Percentiles rank a stretch among this genome's conserved stretches.
phyloP scores from a whole-genome alignment of 2,329 filamentous ascomycete species.

The Gnomoniopsis sp. region DNA sequence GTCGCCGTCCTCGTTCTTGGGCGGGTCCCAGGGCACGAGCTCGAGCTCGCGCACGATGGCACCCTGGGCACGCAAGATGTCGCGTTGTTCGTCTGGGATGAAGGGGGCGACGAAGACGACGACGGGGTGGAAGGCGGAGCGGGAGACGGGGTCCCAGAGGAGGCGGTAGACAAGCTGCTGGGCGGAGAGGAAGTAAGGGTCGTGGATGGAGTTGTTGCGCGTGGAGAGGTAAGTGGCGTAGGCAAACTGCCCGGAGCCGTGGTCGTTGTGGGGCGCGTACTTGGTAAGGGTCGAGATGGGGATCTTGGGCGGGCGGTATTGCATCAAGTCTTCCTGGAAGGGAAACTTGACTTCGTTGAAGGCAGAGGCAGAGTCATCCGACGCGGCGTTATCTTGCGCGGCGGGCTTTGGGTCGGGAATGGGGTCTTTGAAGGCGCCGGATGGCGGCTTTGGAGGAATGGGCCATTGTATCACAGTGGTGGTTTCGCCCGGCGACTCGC shows the following conservation, averaged over 20 bases:
- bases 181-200: constrained; percentile 18
- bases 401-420: neutral
- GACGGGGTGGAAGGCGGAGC: constrained; percentile 9
- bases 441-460: neutral
- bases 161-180: constrained; percentile 18
- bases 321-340: constrained; percentile 14
- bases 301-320: constrained; percentile 8
- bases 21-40: constrained; percentile 16
- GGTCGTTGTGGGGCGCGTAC: constrained; percentile 16
- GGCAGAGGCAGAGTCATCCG: neutral
- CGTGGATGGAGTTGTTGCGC: constrained; percentile 14
- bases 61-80: constrained; percentile 14
- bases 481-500: neutral
- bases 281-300: constrained; percentile 12
- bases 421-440: neutral
- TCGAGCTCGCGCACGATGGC: constrained; percentile 16
- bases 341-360: constrained; percentile 17
- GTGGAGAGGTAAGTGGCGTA: constrained; percentile 17
- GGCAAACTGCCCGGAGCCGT: constrained; percentile 12
- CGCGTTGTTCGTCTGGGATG: constrained; percentile 16
- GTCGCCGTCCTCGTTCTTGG: neutral
- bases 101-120: constrained; percentile 17
- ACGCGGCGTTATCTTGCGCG: neutral
- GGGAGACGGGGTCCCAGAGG: constrained; percentile 15
- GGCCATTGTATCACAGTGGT: constrained; percentile 1